Evolutionary conservation across 164 flowering plant genomes (phyloP), one percentile per base, ranked within the genome.

Genomic region (Malania oleifera): DNA sequence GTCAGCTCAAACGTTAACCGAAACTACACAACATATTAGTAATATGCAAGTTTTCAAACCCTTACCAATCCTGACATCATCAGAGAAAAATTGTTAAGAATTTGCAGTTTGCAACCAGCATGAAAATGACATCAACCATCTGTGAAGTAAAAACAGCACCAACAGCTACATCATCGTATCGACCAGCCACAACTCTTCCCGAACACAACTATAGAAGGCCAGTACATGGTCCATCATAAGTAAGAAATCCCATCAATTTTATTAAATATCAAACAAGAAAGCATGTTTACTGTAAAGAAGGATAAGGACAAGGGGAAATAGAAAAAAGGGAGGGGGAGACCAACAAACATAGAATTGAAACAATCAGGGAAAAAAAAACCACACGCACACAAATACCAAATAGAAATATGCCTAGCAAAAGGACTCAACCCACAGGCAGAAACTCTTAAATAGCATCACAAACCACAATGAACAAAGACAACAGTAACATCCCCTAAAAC

Each of bases 51-150:
- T 54, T 31, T 44, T 53, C n/a, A n/a, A 26, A 53, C 40, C 56
- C 75, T 72, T 67, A 76, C 71, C 80, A 67, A 64, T 65, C 50
- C 60, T 47, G 53, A 19, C 47, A 67, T 59, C 51, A 54, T 38
- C 66, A 65, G 40, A 35, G 57, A 52, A 58, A 44, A 23, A 52
- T 29, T 23, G 15, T 41, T 29, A 55, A 57, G 56, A 24, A 28
- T 47, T 29, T 41, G 34, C 52, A 12, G 39, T 29, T 25, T 34
- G 44, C 56, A 62, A 67, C 56, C 64, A 56, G 57, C 48, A 59
- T 50, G 48, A 17, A 35, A 57, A 46, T 38, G 22, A 57, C 5
- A 64, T 56, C 71, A 57, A 56, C 53, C 62, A 68, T 53, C 67
- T 28, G 65, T 57, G 50, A 41, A 27, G 44, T 52, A 26, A 46